Conservation (phyloP, 495 filamentous ascomycete species). For the Aspergillus panamensis region DNA sequence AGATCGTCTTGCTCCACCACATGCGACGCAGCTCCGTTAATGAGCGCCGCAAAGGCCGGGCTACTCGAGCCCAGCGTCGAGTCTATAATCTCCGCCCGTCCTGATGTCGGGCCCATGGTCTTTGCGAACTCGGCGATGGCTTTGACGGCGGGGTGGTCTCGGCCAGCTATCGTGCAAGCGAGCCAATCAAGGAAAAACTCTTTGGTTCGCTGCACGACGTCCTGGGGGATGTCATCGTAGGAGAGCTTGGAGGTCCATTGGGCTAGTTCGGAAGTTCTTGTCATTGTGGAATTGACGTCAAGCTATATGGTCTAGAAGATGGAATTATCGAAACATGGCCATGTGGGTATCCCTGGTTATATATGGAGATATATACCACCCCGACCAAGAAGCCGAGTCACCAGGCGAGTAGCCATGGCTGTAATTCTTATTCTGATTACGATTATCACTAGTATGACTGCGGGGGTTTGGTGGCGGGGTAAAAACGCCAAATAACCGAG, state of each 20-base stretch:
- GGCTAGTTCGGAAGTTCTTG: constrained; percentile 15
- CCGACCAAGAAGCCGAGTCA: no score
- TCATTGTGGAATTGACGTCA: not conserved
- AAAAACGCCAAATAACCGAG: no score
- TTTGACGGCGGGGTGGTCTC: constrained; percentile 30
- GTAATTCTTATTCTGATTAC: no score
- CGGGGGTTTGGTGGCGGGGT: no score
- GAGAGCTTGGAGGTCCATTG: constrained; percentile 26
- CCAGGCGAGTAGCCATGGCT: no score
- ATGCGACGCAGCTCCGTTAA: constrained; percentile 37
- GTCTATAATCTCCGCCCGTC: constrained; percentile 34
- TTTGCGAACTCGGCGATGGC: constrained; percentile 28
- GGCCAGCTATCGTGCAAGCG: constrained; percentile 36
- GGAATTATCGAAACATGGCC: no score
- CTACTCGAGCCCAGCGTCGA: constrained; percentile 23
- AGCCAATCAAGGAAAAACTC: constrained; percentile 36
- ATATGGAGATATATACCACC: no score
- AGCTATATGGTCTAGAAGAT: not conserved
- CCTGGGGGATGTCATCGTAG: constrained; percentile 28
- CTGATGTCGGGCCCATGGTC: constrained; percentile 32
- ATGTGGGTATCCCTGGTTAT: no score
- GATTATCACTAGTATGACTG: no score
- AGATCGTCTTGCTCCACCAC: constrained; percentile 41
- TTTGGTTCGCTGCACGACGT: constrained; percentile 34
- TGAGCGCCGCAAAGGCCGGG: constrained; percentile 34